Evolutionary conservation across 495 filamentous ascomycete genomes (phyloP), one percentile per base, ranked within the genome.

Genomic region (Neurospora sp.): DNA sequence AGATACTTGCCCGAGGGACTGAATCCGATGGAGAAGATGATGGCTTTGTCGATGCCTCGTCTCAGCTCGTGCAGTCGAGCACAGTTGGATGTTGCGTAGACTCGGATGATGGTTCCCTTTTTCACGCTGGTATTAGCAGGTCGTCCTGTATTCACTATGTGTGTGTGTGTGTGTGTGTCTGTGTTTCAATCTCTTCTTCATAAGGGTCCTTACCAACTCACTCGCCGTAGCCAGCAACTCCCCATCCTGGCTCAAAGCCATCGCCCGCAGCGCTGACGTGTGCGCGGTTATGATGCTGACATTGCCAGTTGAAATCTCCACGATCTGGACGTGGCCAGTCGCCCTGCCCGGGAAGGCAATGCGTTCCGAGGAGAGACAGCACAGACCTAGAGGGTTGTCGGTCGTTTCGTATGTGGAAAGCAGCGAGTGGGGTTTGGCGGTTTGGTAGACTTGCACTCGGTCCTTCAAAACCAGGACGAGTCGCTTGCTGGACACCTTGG

Each of bases 241-340:
- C 12, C 93, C 94, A 78, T 96, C 91, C 0, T 83, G 86, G 74
- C 92, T 97, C 42, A 99, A 81, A 41, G 89, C 86, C 78, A 98
- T 85, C n/a, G 94, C 93, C 69, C 91, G 86, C 39, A 99, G 81
- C 3, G 91, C 87, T 3, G 91, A 89, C 37, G 90, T 88, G 80
- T 99, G 96, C 3, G 96, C 96, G 1, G 95, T 95, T 69, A 98
- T 92, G 80, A 99, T 97, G 81, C 90, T 97, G 72, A 98, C 92
- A 75, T 93, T 96, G 42, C 91, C 91, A 4, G 88, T 93, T 37
- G 86, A 86, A 44, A 97, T 80, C 79, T 96, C 91, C 68, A 97
- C 92, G 27, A 99, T 80, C 77, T 97, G 94, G n/a, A 98, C 90
- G 75, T 99, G 96, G 31, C 96, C 96, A 1, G 88, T 82, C 7